Percentiles rank a stretch among this genome's conserved stretches.
Conservation (phyloP, 2,329 filamentous ascomycete species). For the Aspergillus melleus region DNA sequence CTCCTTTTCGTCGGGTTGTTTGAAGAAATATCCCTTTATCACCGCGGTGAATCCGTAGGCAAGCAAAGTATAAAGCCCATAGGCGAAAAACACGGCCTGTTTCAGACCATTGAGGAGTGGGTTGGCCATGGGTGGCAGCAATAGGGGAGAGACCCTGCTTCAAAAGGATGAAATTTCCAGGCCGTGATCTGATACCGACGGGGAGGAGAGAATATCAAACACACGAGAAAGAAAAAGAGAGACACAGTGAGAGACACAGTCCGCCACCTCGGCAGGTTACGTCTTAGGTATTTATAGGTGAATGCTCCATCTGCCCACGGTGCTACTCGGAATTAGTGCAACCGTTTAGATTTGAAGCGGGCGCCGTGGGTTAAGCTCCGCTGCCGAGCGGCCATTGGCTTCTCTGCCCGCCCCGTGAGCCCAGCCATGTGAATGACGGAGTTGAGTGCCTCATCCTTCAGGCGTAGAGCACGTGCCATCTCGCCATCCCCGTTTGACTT, state of each 20-base stretch:
- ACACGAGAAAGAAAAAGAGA: background rate
- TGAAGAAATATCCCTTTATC: constrained; percentile 39
- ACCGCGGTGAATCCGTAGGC: constrained; percentile 34
- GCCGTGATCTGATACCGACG: too few relatives aligned
- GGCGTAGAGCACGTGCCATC: too few relatives aligned
- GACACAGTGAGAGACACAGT: too few relatives aligned
- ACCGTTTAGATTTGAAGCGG: too few relatives aligned
- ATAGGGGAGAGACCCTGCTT: background rate
- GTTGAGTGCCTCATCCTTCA: background rate
- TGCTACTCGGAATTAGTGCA: too few relatives aligned
- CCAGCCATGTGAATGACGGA: background rate
- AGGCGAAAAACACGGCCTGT: constrained; percentile 23
- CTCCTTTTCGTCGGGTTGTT: constrained; percentile 39
- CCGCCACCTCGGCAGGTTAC: too few relatives aligned
- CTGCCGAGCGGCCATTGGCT: background rate
- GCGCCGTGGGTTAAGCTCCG: too few relatives aligned
- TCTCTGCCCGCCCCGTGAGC: too few relatives aligned
- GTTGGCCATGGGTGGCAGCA: constrained; percentile 22
- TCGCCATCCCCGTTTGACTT: too few relatives aligned
- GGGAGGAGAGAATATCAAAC: background rate
- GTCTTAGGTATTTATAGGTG: too few relatives aligned
- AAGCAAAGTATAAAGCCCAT: constrained; percentile 39
- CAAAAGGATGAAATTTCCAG: background rate
- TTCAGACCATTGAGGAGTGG: constrained; percentile 19
- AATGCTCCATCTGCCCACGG: too few relatives aligned